A percentile compares a stretch with the other conserved stretches of the same genome.
Evolutionary conservation across 108 stramenopile genomes (phyloP).

Genomic region (Pseudonitzschia pungens): DNA sequence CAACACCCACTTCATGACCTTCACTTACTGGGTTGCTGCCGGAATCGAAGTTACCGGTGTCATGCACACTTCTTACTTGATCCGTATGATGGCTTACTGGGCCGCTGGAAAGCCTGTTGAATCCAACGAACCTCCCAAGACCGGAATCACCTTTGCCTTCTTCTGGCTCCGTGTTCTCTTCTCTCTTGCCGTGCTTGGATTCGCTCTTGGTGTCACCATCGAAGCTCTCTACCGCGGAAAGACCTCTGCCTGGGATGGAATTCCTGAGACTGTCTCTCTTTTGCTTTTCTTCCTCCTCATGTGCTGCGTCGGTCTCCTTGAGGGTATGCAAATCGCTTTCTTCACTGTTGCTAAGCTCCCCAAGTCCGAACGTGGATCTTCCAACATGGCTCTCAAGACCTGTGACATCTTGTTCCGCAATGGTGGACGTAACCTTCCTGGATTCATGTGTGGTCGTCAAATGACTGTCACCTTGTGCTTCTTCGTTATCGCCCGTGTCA

Average conservation of each 20-base stretch:
- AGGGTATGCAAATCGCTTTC: constrained; percentile 82
- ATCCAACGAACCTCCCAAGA: constrained; percentile 56
- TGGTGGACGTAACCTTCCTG: constrained; percentile 56
- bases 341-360: constrained; percentile 69
- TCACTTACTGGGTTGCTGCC: constrained; percentile 55
- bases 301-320: constrained; percentile 61
- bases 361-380: constrained; percentile 51
- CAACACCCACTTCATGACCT: constrained; percentile 73
- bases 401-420: constrained; percentile 54
- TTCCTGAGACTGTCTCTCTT: constrained; percentile 48
- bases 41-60: constrained; percentile 67
- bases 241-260: constrained; percentile 63
- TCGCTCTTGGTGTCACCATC: constrained; percentile 61
- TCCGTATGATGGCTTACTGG: constrained; percentile 40
- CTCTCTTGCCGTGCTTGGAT: constrained; percentile 48
- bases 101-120: constrained; percentile 55
- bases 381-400: constrained; percentile 51
- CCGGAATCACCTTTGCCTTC: constrained; percentile 21
- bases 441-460: constrained; percentile 77
- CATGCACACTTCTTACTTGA: constrained; percentile 68
- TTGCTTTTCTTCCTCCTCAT: constrained; percentile 59
- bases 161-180: constrained; percentile 57
- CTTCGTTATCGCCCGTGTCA: constrained; percentile 70
- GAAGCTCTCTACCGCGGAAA: constrained; percentile 55
- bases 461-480: constrained; percentile 65